Base-by-base conservation (phyloP, 2,329 filamentous ascomycete genomes). In the Aspergillus sp. region DNA sequence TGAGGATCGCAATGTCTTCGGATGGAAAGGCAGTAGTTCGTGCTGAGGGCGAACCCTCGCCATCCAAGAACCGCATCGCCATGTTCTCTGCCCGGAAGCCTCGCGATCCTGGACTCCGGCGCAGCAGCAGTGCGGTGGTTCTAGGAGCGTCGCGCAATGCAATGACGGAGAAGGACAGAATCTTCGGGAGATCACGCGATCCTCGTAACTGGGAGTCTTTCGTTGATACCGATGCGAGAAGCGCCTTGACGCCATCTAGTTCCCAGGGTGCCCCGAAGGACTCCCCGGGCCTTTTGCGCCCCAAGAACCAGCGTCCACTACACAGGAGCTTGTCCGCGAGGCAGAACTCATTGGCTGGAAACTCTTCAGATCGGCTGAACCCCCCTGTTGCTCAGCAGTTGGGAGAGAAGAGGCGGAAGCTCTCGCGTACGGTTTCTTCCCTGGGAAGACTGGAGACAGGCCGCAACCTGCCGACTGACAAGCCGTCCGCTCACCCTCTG, bases 11-110 rank as follows among this genome's bases (percentile, higher is more conserved):
- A 2, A 77, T 91, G 51, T 91, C 85, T 12, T 72, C 88, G 19
- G 86, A 95, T 51, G 89, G 89, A 44, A 89, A 88, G 52, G 89
- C 89, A n/a, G 82, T 89, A 49, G 70, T 95, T 32, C 75, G 88
- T 14, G 76, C 74, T 11, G 69, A 80, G 34, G 72, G 80, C 40
- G 75, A 80, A 41, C 82, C 83, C 2, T 84, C 81, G 2, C 80
- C 77, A 32, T 74, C 69, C 37, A 67, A 71, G 47, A 60, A 64
- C 47, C 64, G 63, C 44, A 70, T 63, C 37, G 68, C 57, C 39
- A 69, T 64, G 48, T 63, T 53, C 43, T 68, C 57, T 35, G 53
- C 63, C 11, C 58, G 71, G 20, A 63, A 62, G 10, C 60, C 74
- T 12, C 68, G 70, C 33, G 57, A 58, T 32, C 59, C 70, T 27